These are phyloP conservation scores for Leccinum pellstonianum DNA, from an alignment of 768 basidiomycete species.

Conservation along the genomic window DNA sequence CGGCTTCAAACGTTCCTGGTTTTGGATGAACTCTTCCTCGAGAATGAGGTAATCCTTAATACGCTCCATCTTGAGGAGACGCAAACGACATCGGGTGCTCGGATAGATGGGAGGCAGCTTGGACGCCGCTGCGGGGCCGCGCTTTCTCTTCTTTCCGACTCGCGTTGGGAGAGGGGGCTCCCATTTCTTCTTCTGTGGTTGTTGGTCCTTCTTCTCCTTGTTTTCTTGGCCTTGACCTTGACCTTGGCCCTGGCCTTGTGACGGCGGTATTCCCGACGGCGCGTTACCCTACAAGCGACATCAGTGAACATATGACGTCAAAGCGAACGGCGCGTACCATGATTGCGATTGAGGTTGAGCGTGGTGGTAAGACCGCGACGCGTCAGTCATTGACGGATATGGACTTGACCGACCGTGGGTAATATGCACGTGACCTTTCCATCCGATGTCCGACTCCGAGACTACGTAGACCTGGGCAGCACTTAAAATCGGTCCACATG, in stretches of 20 bases:
- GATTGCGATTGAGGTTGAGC: slow-evolving; percentile 7
- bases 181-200: slow-evolving; percentile 87
- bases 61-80: slow-evolving; percentile 93
- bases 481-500: slow-evolving; percentile 16
- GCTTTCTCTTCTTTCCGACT: slow-evolving; percentile 93
- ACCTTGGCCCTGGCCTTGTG: slow-evolving; percentile 35
- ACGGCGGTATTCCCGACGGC: slow-evolving; percentile 55
- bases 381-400: slow-evolving; percentile 48
- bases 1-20: slow-evolving; percentile 88
- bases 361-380: slow-evolving; percentile 34
- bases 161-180: slow-evolving; percentile 96
- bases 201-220: slow-evolving; percentile 44
- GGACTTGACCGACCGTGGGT: slow-evolving; percentile 31
- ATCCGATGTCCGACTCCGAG: slow-evolving; percentile 9
- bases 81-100: slow-evolving; percentile 92
- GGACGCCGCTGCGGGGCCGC: slow-evolving; percentile 86
- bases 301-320: slow-evolving; percentile 6
- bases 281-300: slow-evolving; percentile 61
- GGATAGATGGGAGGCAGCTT: slow-evolving; percentile 93
- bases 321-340: slow-evolving; percentile 24
- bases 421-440: slow-evolving; percentile 21
- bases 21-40: slow-evolving; percentile 92
- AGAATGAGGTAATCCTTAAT: slow-evolving; percentile 97
- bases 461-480: background rate
- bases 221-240: slow-evolving; percentile 51